Conservation (phyloP, 1,139 yeast species). For the Hyphopichia buzzinii region DNA sequence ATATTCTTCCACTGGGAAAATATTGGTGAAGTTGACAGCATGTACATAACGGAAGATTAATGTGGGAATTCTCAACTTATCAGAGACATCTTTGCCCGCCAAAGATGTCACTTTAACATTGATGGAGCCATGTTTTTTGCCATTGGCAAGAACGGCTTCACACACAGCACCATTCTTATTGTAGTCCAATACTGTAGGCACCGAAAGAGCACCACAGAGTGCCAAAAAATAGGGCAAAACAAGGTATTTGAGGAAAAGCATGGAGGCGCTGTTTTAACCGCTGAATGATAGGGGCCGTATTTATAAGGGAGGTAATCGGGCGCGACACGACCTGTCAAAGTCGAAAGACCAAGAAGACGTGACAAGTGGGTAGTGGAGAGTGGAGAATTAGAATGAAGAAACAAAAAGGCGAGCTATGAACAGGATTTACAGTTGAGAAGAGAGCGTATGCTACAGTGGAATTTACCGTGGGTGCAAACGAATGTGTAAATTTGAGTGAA, state of each 20-base stretch:
- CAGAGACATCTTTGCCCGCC: not conserved
- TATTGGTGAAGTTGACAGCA: conserved; percentile 18
- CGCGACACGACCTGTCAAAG: no score
- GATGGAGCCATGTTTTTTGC: conserved; percentile 6
- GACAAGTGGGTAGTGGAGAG: no score
- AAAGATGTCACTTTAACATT: not conserved
- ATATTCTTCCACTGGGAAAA: conserved; percentile 20
- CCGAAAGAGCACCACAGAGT: not conserved
- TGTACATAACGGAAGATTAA: conserved; percentile 26
- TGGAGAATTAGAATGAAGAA: no score
- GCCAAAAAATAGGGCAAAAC: not conserved
- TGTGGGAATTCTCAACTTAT: conserved; percentile 17
- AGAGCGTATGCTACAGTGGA: no score
- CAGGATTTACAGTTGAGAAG: no score
- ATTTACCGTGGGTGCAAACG: no score
- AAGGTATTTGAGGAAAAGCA: not conserved
- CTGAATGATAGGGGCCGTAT: no score
- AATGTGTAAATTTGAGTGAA: no score
- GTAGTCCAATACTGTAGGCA: conserved; percentile 4
- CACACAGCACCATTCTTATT: conserved; percentile 7
- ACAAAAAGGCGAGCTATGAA: no score
- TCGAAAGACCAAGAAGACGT: no score
- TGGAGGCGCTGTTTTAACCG: no score
- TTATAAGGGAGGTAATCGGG: no score
- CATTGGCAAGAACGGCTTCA: conserved; percentile 5